Evolutionary conservation across 2,329 filamentous ascomycete species (phyloP), one percentile per base, ranked within the genome.

Genomic region (Atkinsonella texensis): DNA sequence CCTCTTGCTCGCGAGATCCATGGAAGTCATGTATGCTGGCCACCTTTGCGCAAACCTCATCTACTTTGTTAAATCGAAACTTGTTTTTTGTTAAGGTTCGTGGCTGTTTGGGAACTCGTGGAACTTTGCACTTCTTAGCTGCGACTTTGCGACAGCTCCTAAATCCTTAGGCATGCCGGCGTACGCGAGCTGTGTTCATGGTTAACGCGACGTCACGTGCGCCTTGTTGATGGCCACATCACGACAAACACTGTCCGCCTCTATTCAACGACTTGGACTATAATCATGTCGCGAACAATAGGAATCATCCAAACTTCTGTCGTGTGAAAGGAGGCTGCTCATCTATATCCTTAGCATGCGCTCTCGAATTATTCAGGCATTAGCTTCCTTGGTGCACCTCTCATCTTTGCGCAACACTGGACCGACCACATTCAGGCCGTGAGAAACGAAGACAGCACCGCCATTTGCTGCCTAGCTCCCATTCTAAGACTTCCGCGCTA

Each of bases 1-100:
- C 60, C 53, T 68, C 69, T 43, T 69, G 65, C 56, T 72, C 71
- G 23, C 46, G 41, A 6, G 48, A 42, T 54, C 55, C 40, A 57
- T 42, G 10, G 65, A 53, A 17, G 59, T 52, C 65, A 68, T 68
- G 31, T 28, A 31, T 55, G 40, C 20, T 51, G 28, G 17, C 7
- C 20, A 11, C 32, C 12, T 38, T 51, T 51, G 28, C 28, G 28
- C 28, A 28, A 28, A 28, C 7, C 2, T 28, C 28, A 28, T 28
- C 28, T 28, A 28, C 7, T 28, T 28, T 28, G 28, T 8, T 28
- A 28, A 28, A 28, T 28, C 28, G 28, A 8, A 28, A 28, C 28
- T 28, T 23, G 20, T 5, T 23, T 28, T 28, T 28, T 28, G 4
- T 23, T 23, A 6, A 28, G 28, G 28, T 2, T 28, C 28, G 28